A percentile compares a stretch with the other conserved stretches of the same genome.
phyloP scores from a whole-genome alignment of 495 filamentous ascomycete genomes.

The Tuber umbilicatum region DNA sequence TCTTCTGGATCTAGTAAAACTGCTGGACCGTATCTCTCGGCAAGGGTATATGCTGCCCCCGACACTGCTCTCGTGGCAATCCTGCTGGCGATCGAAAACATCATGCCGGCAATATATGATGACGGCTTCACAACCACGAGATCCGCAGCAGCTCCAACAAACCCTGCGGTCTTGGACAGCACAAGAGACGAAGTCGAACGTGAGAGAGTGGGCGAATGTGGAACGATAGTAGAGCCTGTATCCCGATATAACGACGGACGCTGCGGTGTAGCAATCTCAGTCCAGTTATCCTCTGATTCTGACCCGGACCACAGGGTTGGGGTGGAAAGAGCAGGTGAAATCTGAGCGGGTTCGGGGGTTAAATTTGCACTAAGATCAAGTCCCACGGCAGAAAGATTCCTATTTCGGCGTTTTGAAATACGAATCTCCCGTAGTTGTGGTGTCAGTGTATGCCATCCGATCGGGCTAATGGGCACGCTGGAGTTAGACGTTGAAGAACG shows the following conservation, averaged over 20 bases:
- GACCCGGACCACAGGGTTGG: conserved; percentile 36
- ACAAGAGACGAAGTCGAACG: conserved; percentile 31
- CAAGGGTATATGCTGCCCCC: conserved; percentile 22
- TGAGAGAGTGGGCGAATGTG: conserved; percentile 27
- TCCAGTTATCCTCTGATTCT: conserved; percentile 35
- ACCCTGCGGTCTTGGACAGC: conserved; percentile 24
- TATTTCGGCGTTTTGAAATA: conserved; percentile 19
- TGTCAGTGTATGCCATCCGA: conserved; percentile 15
- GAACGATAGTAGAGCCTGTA: conserved; percentile 11
- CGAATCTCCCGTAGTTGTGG: conserved; percentile 17
- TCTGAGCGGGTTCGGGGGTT: conserved; percentile 21
- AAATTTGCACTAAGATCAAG: conserved; percentile 14
- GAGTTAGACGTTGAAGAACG: conserved; percentile 24
- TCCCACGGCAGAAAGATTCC: conserved; percentile 13
- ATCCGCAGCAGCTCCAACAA: conserved; percentile 23
- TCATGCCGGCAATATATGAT: conserved; percentile 35
- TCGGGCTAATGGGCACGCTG: conserved; percentile 14
- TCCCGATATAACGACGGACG: conserved; percentile 6
- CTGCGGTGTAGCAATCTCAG: conserved; percentile 13
- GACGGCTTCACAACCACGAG: conserved; percentile 38
- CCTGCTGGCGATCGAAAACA: conserved; percentile 37
- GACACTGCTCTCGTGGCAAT: conserved; percentile 37
- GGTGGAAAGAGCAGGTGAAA: conserved; percentile 26
- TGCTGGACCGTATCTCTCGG: conserved; percentile 23
- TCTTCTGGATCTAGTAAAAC: conserved; percentile 20